Percentiles rank a stretch among this genome's conserved stretches.
These are phyloP conservation scores for Kluyveromyces wickerhamii DNA, from an alignment of 805 yeast species.

Conservation along the genomic window DNA sequence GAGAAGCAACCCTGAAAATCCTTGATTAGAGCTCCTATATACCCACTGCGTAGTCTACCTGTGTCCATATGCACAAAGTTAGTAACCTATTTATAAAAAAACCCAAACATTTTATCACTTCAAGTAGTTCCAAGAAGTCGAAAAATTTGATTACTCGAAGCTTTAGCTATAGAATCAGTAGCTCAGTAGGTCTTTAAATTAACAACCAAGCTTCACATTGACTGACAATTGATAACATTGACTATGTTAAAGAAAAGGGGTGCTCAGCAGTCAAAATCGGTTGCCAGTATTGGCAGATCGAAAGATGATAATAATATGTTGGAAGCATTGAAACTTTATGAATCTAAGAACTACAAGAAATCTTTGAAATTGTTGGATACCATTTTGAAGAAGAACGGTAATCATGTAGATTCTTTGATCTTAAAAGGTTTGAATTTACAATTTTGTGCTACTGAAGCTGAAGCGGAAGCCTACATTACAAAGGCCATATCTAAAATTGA, in stretches of 20 bases:
- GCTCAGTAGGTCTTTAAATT: too few relatives aligned
- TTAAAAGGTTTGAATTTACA: conserved; percentile 70
- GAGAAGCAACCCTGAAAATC: too few relatives aligned
- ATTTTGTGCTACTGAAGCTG: conserved; percentile 49
- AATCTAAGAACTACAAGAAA: conserved; percentile 79
- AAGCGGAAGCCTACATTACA: conserved; percentile 52
- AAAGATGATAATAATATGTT: conserved; percentile 74
- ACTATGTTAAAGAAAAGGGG: conserved; percentile 23
- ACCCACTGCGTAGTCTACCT: too few relatives aligned
- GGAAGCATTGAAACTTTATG: conserved; percentile 77
- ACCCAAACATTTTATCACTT: too few relatives aligned
- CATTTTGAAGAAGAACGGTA: conserved; percentile 65
- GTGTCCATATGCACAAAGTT: too few relatives aligned
- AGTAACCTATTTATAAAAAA: too few relatives aligned
- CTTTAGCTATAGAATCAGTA: too few relatives aligned
- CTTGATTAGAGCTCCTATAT: too few relatives aligned
- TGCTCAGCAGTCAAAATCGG: conserved; percentile 11
- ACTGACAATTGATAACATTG: too few relatives aligned
- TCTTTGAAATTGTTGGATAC: conserved; percentile 69
- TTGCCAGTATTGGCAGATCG: conserved; percentile 19
- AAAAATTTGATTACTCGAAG: too few relatives aligned
- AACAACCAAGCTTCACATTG: too few relatives aligned
- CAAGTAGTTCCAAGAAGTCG: too few relatives aligned
- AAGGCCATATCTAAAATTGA: conserved; percentile 56
- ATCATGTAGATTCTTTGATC: conserved; percentile 74